Percentiles rank a stretch among this genome's conserved stretches.
Evolutionary conservation across 805 yeast species (phyloP).

Genomic region (Candida rishiriensis): DNA sequence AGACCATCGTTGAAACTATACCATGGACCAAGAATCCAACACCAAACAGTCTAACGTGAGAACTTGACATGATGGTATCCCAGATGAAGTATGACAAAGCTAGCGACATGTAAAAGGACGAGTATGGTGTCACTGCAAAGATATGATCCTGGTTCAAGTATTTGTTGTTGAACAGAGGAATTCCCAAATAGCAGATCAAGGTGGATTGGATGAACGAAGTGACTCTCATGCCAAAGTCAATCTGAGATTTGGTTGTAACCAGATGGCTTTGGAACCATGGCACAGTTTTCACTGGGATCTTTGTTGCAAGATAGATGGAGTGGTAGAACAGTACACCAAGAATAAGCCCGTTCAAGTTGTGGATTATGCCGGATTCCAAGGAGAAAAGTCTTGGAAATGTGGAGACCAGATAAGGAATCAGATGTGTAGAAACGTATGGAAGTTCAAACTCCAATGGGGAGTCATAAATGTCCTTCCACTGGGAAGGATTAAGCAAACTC

Average conservation of each 20-base stretch:
- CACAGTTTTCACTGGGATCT: conserved; percentile 8
- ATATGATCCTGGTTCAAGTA: conserved; percentile 26
- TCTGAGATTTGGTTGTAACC: conserved; percentile 11
- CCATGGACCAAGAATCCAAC: conserved; percentile 34
- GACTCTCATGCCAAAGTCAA: conserved; percentile 30
- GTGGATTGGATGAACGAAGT: conserved; percentile 32
- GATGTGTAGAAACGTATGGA: conserved; percentile 14
- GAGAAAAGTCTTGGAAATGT: conserved; percentile 12
- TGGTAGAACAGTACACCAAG: conserved; percentile 21
- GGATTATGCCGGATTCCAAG: conserved; percentile 6
- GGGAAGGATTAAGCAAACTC: background rate
- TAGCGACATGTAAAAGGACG: conserved; percentile 24
- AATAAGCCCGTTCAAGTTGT: background rate
- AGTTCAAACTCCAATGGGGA: conserved; percentile 20
- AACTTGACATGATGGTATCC: conserved; percentile 30
- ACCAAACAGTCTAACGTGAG: conserved; percentile 28
- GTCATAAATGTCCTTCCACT: conserved; percentile 16
- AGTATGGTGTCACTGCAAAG: conserved; percentile 32
- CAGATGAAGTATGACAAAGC: conserved; percentile 34
- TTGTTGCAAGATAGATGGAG: conserved; percentile 24
- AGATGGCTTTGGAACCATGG: conserved; percentile 3
- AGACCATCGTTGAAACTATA: conserved; percentile 30
- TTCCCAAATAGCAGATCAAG: conserved; percentile 25
- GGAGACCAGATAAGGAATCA: conserved; percentile 19
- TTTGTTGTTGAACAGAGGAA: conserved; percentile 28